Conservation (phyloP, 176 grass and related monocot genomes). For the Ananas comosus region DNA sequence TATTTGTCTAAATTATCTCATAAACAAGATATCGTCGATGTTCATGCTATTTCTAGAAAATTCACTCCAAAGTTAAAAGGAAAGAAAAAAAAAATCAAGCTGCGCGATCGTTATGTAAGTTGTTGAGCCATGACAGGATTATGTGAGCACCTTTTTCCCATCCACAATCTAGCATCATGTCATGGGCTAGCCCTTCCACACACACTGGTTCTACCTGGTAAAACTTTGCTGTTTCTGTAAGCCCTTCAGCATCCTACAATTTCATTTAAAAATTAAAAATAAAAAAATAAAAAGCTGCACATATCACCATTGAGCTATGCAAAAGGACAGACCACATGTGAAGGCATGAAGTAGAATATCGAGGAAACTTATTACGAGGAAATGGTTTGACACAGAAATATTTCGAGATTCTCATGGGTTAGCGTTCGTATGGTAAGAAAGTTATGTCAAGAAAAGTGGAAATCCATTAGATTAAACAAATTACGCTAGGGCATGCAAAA, state of each 20-base stretch:
- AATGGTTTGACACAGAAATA: too few species aligned
- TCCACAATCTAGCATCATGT: slow-evolving; percentile 81
- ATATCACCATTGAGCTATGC: not conserved
- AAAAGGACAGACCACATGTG: not conserved
- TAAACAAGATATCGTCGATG: not conserved
- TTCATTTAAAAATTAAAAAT: not conserved
- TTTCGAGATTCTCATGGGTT: too few species aligned
- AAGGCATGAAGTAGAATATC: too few species aligned
- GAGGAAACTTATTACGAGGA: too few species aligned
- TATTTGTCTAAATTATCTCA: too few species aligned
- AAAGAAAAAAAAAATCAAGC: not conserved
- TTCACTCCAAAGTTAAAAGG: not conserved
- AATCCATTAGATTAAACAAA: too few species aligned
- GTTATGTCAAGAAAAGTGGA: too few species aligned
- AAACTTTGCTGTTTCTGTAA: slow-evolving; percentile 71
- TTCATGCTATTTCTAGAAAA: not conserved
- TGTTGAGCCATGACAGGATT: slow-evolving; percentile 60
- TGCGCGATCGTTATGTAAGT: slow-evolving; percentile 6
- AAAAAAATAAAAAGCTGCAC: not conserved
- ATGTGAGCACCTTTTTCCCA: slow-evolving; percentile 78
- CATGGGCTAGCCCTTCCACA: slow-evolving; percentile 70
- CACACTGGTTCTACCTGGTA: slow-evolving; percentile 49
- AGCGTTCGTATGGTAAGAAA: too few species aligned
- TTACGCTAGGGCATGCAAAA: too few species aligned
- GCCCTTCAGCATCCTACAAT: slow-evolving; percentile 59